phyloP scores from a whole-genome alignment of 441 rosid genomes.

The Syzygium malaccense region DNA sequence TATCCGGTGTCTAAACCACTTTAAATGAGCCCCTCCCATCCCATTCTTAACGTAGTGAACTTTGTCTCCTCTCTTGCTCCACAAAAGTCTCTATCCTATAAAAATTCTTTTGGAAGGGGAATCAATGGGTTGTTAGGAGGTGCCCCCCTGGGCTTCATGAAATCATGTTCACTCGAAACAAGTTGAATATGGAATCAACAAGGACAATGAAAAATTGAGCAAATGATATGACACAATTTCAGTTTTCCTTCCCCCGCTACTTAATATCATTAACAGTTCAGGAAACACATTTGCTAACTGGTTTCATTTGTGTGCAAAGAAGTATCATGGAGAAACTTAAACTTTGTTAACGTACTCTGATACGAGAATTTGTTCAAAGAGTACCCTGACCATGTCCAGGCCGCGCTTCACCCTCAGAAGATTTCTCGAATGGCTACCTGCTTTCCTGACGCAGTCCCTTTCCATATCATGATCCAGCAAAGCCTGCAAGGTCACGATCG shows the following conservation, averaged over 20 bases:
- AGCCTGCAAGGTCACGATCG: slow-evolving; percentile 40
- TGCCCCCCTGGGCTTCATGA: not conserved
- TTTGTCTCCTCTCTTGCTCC: not conserved
- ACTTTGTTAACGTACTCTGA: slow-evolving; percentile 40
- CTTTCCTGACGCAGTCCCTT: slow-evolving; percentile 44
- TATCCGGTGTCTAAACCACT: not conserved
- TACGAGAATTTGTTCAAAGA: slow-evolving; percentile 65
- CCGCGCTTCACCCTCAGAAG: slow-evolving; percentile 94
- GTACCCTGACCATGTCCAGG: slow-evolving; percentile 82
- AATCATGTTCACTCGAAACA: not conserved
- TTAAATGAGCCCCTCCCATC: not conserved
- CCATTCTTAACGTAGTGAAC: not conserved
- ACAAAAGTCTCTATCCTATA: not conserved
- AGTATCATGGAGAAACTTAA: not conserved
- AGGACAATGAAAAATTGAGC: not conserved
- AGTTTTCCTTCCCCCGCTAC: not conserved
- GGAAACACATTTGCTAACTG: not conserved
- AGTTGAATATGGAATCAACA: not conserved
- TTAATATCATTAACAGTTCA: not conserved
- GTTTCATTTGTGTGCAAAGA: not conserved
- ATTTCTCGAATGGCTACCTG: slow-evolving; percentile 89
- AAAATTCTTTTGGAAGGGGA: not conserved
- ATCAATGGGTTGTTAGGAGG: not conserved
- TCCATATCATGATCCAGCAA: slow-evolving; percentile 55
- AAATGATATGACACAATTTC: not conserved